Evolutionary conservation across 148 eudicot species (phyloP), one percentile per base, ranked within the genome.

Genomic region (Rheum nobile): DNA sequence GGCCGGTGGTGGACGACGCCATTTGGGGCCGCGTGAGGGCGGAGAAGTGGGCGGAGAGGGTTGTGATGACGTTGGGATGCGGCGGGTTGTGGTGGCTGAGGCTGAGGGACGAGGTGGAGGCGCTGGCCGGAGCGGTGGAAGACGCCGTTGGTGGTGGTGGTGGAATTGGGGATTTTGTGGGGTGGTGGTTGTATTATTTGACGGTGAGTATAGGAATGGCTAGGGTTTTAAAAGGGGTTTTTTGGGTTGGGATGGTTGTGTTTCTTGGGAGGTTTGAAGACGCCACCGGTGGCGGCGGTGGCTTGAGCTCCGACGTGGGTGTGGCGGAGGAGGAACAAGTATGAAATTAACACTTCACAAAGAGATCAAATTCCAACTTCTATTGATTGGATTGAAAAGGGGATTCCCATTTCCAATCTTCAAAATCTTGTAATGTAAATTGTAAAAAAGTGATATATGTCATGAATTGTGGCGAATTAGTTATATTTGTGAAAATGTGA

Each of bases 161-260:
- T 77, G 79, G 83, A 8, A 75, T 89, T 55, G 88, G 76, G 65
- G 97, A 93, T 74, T 86, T 85, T 77, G 61, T 86, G 19, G 93
- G 96, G n/a, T 87, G 90, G 85, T 87, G 92, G 96, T 78, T 93
- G 85, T 93, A 85, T 84, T 90, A 87, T 61, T 47, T 90, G 78
- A 82, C 84, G n/a, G 89, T 85, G 75, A 82, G 82, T 5, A 84
- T 90, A 78, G 98, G 98, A 22, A 72, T 90, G 77, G 83, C 85
- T 55, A 85, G 86, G 83, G 75, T 88, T 76, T 77, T 89, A 1
- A 90, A 82, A 72, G 82, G 82, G 4, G 26, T 81, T 17, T 6
- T 87, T 44, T 86, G 89, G 84, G 14, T 84, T 14, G 83, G 80
- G 32, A 67, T 82, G 75, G 61, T 77, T 26, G 72, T 86, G 82